Conservation (phyloP, 2,329 filamentous ascomycete genomes). For the Acrocalymma vagum region DNA sequence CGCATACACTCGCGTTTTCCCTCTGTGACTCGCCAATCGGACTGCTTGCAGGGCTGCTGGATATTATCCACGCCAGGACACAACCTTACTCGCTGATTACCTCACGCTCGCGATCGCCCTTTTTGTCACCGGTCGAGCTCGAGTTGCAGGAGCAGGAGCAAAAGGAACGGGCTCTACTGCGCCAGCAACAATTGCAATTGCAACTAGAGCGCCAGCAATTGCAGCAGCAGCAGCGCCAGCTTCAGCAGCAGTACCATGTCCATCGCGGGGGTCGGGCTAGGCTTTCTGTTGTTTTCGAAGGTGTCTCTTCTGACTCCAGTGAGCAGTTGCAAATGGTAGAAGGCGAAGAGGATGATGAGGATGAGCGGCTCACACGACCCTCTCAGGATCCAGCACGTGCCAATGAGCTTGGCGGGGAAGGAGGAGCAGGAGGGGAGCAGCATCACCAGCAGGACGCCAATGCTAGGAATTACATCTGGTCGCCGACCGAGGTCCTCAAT, state of each 20-base stretch:
- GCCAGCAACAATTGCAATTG: too few relatives aligned
- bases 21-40: slow-evolving; percentile 50
- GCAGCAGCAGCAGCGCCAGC: too few relatives aligned
- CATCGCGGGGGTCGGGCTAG: too few relatives aligned
- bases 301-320: too few relatives aligned
- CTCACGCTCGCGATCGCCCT: slow-evolving; percentile 35
- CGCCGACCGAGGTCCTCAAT: slow-evolving; percentile 64
- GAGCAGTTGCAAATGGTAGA: too few relatives aligned
- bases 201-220: too few relatives aligned
- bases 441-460: too few relatives aligned
- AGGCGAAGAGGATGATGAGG: too few relatives aligned
- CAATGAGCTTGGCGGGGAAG: slow-evolving; percentile 5
- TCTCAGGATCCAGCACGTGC: slow-evolving; percentile 8
- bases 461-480: slow-evolving; percentile 34
- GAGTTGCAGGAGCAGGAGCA: slow-evolving; percentile 36
- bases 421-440: slow-evolving; percentile 6
- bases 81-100: slow-evolving; percentile 16
- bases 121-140: slow-evolving; percentile 39
- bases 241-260: too few relatives aligned
- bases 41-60: slow-evolving; percentile 41
- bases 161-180: too few relatives aligned
- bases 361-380: slow-evolving; percentile 18
- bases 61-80: slow-evolving; percentile 37
- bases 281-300: too few relatives aligned
- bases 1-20: slow-evolving; percentile 47